Base-by-base conservation (phyloP, 2,329 filamentous ascomycete species). In the Rachicladosporium sp. region DNA sequence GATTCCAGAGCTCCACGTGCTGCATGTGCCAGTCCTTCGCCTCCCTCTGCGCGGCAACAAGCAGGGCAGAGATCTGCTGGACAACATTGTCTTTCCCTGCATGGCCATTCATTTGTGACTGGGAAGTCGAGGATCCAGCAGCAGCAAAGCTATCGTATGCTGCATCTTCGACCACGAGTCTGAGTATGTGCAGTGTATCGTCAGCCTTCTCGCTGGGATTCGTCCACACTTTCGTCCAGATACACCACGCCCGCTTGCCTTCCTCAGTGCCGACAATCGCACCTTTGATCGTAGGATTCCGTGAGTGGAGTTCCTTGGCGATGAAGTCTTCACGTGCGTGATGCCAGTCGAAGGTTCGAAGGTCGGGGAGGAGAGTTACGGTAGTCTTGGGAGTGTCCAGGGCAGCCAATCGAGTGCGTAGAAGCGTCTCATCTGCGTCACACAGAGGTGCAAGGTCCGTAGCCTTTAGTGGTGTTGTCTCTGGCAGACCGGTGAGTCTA, bases 1-100 rank as follows among this genome's bases (percentile, higher is more conserved):
- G 87, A 55, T 91, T 93, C 89, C 89, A 96, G 37, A 89, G 66
- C 56, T 87, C 73, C 3, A 94, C 74, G 34, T 75, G 70, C 31
- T 70, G 67, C 63, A 85, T 76, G 33, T 72, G 66, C 81, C 84
- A 93, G 41, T 74, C 67, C 3, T 67, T 62, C 1, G 88, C 88
- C 60, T 93, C 77, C 6, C 62, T 61, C 52, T 80, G 76, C 3
- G 86, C 87, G 33, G 78, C 66, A 32, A 64, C 60, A 33, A 93
- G 57, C 19, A 94, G 69, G 2, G 73, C 72, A 30, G 69, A 67
- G 43, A 93, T 68, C 1, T 68, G 68, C 29, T 61, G 64, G 10
- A 41, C 39, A 8, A 27, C 23, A 7, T 27, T 27, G 6, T 27
- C 23, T 8, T 8, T 27, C 23, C 23, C 23, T 4, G 6, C 23